Base-by-base conservation (phyloP, 73 alveolate genomes). In the Paramecium octaurelia region DNA sequence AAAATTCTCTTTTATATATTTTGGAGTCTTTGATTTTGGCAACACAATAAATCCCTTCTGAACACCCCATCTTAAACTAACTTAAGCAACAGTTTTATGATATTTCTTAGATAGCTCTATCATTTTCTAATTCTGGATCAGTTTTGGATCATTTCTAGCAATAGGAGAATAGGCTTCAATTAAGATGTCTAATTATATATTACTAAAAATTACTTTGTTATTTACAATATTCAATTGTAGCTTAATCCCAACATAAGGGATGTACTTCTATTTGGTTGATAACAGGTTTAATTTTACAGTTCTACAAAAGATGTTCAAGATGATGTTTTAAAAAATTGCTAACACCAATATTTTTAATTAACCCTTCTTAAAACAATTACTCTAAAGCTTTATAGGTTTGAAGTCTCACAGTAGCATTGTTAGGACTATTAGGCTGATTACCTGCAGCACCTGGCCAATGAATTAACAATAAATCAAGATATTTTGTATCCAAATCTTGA, bases 111-210 rank as follows among this genome's bases (percentile, higher is more conserved):
- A 94, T 6, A 96, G 21, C 8, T 95, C 96, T 18, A 12, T 35
- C 10, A 96, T n/a, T 8, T 36, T n/a, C 3, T 43, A 58, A 70
- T 94, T 94, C 77, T 94, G 59, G 91, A 95, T 93, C 43, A 96
- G 86, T 89, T 95, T 88, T 57, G 92, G 92, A 90, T 95, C 92
- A 58, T 92, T 93, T 70, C 97, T 96, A 7, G 99, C 99, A 42
- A 97, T 92, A 20, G 99, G 99, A 9, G 98, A 96, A 60, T 95
- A 95, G 34, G 98, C 99, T 36, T 86, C 97, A 21, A 97, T 86
- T 34, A 88, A 69, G 10, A 97, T 96, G 46, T 92, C 95, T 40
- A 93, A 57, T 29, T 7, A 9, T 1, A 64, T 27, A 75, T 21
- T 35, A 38, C 38, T 36, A 1, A 31, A 24, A 24, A 29, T 38